Evolutionary conservation across 495 filamentous ascomycete species (phyloP), one percentile per base, ranked within the genome.

Genomic region (Aspergillus kassunensis): DNA sequence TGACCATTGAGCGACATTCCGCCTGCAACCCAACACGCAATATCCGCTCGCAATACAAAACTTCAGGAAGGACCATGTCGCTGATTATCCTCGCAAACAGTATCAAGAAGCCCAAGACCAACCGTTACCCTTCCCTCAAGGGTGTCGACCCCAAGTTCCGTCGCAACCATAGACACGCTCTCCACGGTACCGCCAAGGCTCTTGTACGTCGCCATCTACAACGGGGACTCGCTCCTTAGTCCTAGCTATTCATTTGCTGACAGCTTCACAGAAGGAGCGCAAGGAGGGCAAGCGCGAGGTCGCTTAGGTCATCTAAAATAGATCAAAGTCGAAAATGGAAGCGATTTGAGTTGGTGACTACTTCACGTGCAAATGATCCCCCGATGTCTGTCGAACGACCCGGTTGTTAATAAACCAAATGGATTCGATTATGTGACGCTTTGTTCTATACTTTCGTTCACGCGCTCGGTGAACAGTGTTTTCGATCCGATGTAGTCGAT

Each of bases 41-140:
- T 24, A 11, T 33, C 10, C 15, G 16, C 35, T 34, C 19, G 29
- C 44, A 24, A 33, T 11, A 31, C 18, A 46, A 5, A 8, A 35
- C 16, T n/a, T 16, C 13, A 24, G 29, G 39, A 45, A 44, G 9
- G 35, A 55, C 25, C 46, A 43, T 44, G 12, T 54, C 57, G 52
- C 73, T 78, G 63, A 77, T 43, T 43, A 44, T 27, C 39, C 43
- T 52, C 13, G 18, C 44, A 43, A 67, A 68, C 73, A 96, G 93
- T 80, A 97, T 98, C 85, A 97, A 97, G 88, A 97, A 96, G 85
- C 95, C 95, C 40, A 97, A 95, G 83, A 97, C 93, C 72, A 82
- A 91, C 77, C 82, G 93, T 81, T 98, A 98, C 80, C 93, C 95
- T 58, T 97, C 92, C 67, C 84, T 97, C 62, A 96, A 96, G 66